Base-by-base conservation (phyloP, 345 rosid species). In the Stellera chamaejasme region DNA sequence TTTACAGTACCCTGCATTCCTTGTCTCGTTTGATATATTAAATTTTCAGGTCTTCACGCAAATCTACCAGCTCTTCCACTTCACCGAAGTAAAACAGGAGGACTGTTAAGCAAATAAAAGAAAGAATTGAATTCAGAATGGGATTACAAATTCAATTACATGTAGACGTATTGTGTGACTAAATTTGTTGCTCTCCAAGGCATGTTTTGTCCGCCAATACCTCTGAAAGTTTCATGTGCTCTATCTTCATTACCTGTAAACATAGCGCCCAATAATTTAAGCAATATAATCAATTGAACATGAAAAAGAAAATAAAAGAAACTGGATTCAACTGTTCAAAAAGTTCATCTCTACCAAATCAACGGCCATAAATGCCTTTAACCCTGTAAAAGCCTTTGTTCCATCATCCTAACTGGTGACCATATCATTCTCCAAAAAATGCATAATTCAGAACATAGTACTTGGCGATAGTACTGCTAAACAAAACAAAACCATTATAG, bases 231-330 rank as follows among this genome's bases (percentile, higher is more conserved):
- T 77, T 81, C 58, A 79, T 69, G 66, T 83, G 96, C 70, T 89
- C 97, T 83, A 87, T 72, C 75, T 79, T 87, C 91, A 89, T 84
- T 48, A 89, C 75, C 99, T 93, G 73, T 39, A 1, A 19, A 19
- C 23, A 19, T 19, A 19, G 23, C 23, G 1, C 23, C 23, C 23
- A 1, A 19, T 19, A 19, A 19, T 19, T 19, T 19, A 19, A 19
- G 23, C 23, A 19, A 19, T 19, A 19, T 19, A 19, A 19, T 19
- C 23, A 0, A 19, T 19, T 19, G 23, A 19, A 19, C 23, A 19
- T 19, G 23, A 19, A n/a, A n/a, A n/a, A n/a, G n/a, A n/a, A n/a
- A n/a, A n/a, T n/a, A n/a, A n/a, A n/a, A n/a, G n/a, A n/a, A n/a
- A n/a, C n/a, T n/a, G n/a, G n/a, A n/a, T n/a, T n/a, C n/a, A n/a